Evolutionary conservation across 805 yeast species (phyloP), one percentile per base, ranked within the genome.

Genomic region (Debaryomyces tyrocola): DNA sequence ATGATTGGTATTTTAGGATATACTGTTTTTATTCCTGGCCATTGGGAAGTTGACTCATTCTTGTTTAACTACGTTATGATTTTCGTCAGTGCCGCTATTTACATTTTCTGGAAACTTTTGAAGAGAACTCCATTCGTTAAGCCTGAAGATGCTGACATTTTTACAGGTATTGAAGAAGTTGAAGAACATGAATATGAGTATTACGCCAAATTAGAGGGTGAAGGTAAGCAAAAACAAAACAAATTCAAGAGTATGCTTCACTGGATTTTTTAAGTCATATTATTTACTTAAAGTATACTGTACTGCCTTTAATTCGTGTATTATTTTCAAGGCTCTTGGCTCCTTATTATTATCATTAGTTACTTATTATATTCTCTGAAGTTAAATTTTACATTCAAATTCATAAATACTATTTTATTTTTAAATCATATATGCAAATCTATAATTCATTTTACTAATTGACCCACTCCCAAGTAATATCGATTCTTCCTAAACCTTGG

Each of bases 61-160:
- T 69, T 87, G 54, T 86, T 81, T 65, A 78, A 79, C 57, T 89
- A 89, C 58, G 70, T 89, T 48, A 84, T 86, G 84, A 75, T 88
- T 10, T 87, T 87, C 48, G 64, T 73, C 15, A 52, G 63, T 4
- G 44, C 64, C 35, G 69, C 58, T 5, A 60, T 66, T n/a, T 67
- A 51, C 51, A 44, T 59, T 17, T 50, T 62, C 41, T 73, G 75
- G 75, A 71, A 73, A 42, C 18, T 72, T 5, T 37, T 60, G 41
- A 71, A 65, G 57, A 64, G 61, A 50, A 64, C 75, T 9, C 68
- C 66, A 42, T 60, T 62, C 46, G 54, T 77, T 43, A 67, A 63
- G 28, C 74, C 79, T 11, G 69, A 60, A 14, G 77, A 73, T 12
- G 80, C 79, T 14, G 82, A 78, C 54, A 60, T 78, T 46, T 54